Evolutionary conservation across 2,329 filamentous ascomycete genomes (phyloP), one percentile per base, ranked within the genome.

Genomic region (Trichoderma koningii): DNA sequence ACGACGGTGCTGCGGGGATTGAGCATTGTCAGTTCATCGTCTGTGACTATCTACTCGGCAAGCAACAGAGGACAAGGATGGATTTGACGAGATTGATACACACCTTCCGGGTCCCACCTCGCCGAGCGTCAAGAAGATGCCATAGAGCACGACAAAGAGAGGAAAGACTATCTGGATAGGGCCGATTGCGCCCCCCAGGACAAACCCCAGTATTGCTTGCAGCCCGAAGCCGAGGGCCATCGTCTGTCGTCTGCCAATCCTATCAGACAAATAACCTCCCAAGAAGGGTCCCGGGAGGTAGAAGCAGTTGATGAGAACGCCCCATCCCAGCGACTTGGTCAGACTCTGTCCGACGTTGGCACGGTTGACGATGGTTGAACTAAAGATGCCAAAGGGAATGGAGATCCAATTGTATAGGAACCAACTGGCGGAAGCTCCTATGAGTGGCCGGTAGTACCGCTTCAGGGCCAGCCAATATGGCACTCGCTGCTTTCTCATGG

Each of bases 331-430:
- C 48, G 75, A 79, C 69, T 80, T 76, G 6, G 78, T 72, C 1
- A 81, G 71, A n/a, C 75, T 79, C 41, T 80, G 75, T 15, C 75
- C 72, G 0, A 77, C 69, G 30, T 80, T 79, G 30, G 79, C 72
- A 26, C 78, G 74, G 3, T 73, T 72, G 57, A 84, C 78, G 65
- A 85, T 85, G 23, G 82, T 83, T 0, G 81, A 81, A 63, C 79
- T 81, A 71, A 85, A 85, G 30, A 86, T 78, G 9, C 82, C 82
- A 66, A 85, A 85, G 0, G 83, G 83, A 60, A 83, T 82, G 0
- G 81, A 80, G 47, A 85, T 80, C 71, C 80, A 86, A 70, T 87
- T 82, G 70, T 86, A 80, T 28, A 78, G 71, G 70, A 85, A 85
- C 82, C 83, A 85, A 10, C 80, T 77, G 1, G 78, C 66, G 2